A percentile compares a stretch with the other conserved stretches of the same genome.
Evolutionary conservation across 179 eudicot genomes (phyloP).

Genomic region (Spinacia oleracea): DNA sequence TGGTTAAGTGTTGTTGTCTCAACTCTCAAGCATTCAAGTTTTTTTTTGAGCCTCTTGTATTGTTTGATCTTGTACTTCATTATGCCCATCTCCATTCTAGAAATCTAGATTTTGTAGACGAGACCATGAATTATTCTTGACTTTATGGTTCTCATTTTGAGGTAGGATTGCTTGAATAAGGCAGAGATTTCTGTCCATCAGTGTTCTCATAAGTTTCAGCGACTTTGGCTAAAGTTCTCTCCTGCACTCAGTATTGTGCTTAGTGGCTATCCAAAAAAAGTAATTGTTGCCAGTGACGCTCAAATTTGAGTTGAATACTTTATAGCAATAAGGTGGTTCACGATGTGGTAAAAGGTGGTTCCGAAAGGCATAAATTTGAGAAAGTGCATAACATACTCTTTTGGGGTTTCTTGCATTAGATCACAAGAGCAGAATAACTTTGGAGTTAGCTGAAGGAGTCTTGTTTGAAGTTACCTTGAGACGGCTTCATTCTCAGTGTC

Average conservation of each 20-base stretch:
- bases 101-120: neutral
- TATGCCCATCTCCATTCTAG: neutral
- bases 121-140: neutral
- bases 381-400: neutral
- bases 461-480: neutral
- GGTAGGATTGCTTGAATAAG: neutral
- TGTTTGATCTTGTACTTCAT: neutral
- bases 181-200: too few species aligned
- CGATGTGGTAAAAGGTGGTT: neutral
- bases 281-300: neutral
- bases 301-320: neutral
- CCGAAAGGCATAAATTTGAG: neutral
- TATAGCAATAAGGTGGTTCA: neutral
- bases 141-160: neutral
- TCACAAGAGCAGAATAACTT: neutral
- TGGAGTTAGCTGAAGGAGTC: neutral
- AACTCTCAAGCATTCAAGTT: neutral
- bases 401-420: neutral
- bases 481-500: neutral
- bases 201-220: too few species aligned
- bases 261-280: too few species aligned
- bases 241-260: neutral
- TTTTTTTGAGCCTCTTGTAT: neutral
- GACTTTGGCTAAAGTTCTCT: too few species aligned
- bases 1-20: neutral